Percentiles rank a stretch among this genome's conserved stretches.
Conservation (phyloP, 345 rosid species). For the Lumnitzera racemosa region DNA sequence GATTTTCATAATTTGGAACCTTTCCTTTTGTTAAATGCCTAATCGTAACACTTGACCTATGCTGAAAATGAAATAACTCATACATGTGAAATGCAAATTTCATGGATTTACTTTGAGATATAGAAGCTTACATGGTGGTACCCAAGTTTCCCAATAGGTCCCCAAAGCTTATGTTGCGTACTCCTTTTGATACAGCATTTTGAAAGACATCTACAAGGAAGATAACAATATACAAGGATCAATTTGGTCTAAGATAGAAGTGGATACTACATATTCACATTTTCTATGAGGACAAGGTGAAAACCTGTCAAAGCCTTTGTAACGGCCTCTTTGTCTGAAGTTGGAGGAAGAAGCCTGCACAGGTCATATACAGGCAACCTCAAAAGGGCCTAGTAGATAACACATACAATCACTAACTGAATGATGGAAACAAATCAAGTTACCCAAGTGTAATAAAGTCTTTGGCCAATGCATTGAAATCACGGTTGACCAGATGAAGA, state of each 20-base stretch:
- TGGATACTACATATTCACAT: too few relatives aligned
- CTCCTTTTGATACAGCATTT: conserved; percentile 78
- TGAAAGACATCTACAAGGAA: conserved; percentile 60
- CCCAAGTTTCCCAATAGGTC: conserved; percentile 89
- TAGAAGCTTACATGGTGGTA: conserved; percentile 58
- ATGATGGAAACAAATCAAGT: background rate
- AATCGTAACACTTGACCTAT: too few relatives aligned
- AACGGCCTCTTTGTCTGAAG: conserved; percentile 72
- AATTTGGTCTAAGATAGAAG: conserved; percentile 3
- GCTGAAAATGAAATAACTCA: background rate
- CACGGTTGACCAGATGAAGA: conserved; percentile 94
- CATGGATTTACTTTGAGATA: background rate
- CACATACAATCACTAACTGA: background rate
- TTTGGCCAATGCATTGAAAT: conserved; percentile 73
- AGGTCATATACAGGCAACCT: conserved; percentile 7
- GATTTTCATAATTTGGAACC: too few relatives aligned
- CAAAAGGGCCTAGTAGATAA: conserved; percentile 2
- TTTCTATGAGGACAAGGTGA: conserved; percentile 6
- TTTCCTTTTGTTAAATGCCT: too few relatives aligned
- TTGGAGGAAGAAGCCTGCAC: conserved; percentile 83
- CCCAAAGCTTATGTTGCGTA: conserved; percentile 83
- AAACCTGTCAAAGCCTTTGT: conserved; percentile 82
- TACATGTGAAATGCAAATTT: background rate
- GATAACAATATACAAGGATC: conserved; percentile 9
- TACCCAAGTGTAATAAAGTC: conserved; percentile 98